Evolutionary conservation across 352 stramenopile species (phyloP), one percentile per base, ranked within the genome.

Genomic region (Phytophthora syringae): DNA sequence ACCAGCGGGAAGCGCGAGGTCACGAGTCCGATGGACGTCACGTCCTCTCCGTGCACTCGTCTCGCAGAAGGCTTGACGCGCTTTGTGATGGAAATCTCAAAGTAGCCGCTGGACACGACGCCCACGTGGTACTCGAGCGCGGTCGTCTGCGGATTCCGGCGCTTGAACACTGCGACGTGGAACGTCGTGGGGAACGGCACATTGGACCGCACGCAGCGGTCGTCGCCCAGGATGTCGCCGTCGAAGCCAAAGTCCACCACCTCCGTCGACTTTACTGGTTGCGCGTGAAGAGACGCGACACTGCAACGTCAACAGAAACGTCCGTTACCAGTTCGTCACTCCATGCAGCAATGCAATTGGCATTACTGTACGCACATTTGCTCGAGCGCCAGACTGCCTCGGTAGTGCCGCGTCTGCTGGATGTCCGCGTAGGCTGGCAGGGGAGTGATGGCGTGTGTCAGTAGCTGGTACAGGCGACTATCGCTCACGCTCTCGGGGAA

Each of bases 11-110:
- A 94, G 25, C 62, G 44, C 1, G 60, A 68, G 3, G 70, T 84
- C 15, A 76, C 79, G 12, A 94, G 49, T 0, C 86, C 86, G 21
- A 94, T 77, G 1, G 81, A 76, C 7, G 79, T 80, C 75, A 90
- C 84, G 25, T 74, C 69, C 25, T 74, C 58, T 2, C 69, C 69
- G 25, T 77, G 64, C 9, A 71, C 24, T 47, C 69, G 58, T 42
- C 63, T 49, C 3, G 69, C 64, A n/a, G 64, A 73, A 10, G 37
- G 52, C 27, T 77, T 74, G 32, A 67, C 28, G 20, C 67, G 70
- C 37, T 78, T 78, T 9, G 48, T 42, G 48, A 78, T 72, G 49
- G 61, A 60, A 34, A 78, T 67, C 37, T 78, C 70, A 24, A 78
- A 78, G 52, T 78, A 78, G 30, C 66, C 70, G 22, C 70, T 75